A percentile compares a stretch with the other conserved stretches of the same genome.
These are phyloP conservation scores for Elasticomyces elasticus DNA, from an alignment of 495 filamentous ascomycete species.

Conservation along the genomic window DNA sequence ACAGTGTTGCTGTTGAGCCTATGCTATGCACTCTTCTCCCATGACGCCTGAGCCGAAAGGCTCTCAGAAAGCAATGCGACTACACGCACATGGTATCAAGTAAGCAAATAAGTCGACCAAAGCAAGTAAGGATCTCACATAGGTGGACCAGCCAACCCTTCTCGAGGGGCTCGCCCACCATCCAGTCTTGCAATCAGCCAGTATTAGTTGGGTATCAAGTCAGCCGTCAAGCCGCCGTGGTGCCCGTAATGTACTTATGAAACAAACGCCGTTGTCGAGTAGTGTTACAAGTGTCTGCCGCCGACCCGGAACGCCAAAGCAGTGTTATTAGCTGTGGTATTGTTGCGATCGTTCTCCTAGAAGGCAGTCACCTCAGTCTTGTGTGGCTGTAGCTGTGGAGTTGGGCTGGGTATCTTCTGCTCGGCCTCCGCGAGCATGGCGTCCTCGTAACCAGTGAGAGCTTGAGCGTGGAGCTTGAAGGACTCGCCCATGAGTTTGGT, in stretches of 20 bases:
- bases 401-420: not conserved
- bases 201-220: not conserved
- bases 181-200: not conserved
- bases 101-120: not conserved
- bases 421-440: slow-evolving; percentile 26
- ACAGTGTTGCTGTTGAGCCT: not conserved
- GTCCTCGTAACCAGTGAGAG: slow-evolving; percentile 87
- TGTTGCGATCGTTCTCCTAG: not conserved
- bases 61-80: not conserved
- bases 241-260: not conserved
- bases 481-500: slow-evolving; percentile 97
- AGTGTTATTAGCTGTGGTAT: not conserved
- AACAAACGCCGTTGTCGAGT: not conserved
- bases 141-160: slow-evolving; percentile 1
- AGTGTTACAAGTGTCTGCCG: not conserved
- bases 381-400: slow-evolving; percentile 1
- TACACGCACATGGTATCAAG: slow-evolving; percentile 17
- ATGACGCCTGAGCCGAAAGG: not conserved
- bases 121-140: not conserved
- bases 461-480: slow-evolving; percentile 93
- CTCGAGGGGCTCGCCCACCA: not conserved
- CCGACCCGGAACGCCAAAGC: not conserved
- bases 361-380: slow-evolving; percentile 18
- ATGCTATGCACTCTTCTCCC: not conserved
- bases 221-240: not conserved